These are phyloP conservation scores for Zoysia pacifica DNA, from an alignment of 176 grass and related monocot genomes.

Conservation along the genomic window DNA sequence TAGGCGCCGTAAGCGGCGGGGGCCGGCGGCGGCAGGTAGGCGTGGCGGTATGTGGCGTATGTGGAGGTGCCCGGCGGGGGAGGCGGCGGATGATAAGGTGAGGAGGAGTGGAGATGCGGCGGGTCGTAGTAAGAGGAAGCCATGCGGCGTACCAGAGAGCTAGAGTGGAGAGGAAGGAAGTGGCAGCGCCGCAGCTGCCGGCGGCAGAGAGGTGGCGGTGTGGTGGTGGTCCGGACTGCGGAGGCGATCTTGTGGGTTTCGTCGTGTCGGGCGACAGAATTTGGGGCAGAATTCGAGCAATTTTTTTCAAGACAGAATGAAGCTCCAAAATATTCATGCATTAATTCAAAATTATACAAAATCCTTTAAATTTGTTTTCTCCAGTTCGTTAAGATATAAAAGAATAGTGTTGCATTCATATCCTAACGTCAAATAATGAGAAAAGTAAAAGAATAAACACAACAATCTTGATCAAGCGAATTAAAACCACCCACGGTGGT, in stretches of 20 bases:
- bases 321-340: neutral
- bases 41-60: slow-evolving; percentile 47
- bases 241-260: slow-evolving; percentile 13
- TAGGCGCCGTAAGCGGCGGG: slow-evolving; percentile 36
- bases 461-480: too few species aligned
- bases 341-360: neutral
- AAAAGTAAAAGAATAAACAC: too few species aligned
- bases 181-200: neutral
- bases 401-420: too few species aligned
- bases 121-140: slow-evolving; percentile 61
- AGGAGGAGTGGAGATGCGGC: slow-evolving; percentile 42
- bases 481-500: too few species aligned
- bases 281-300: neutral
- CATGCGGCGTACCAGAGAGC: slow-evolving; percentile 13
- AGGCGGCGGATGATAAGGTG: slow-evolving; percentile 45
- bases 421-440: too few species aligned
- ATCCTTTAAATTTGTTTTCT: neutral
- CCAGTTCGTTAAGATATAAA: neutral
- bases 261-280: neutral
- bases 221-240: neutral
- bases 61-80: slow-evolving; percentile 48
- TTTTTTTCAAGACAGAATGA: neutral
- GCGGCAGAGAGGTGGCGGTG: neutral
- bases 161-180: neutral
- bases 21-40: slow-evolving; percentile 12